A percentile compares a stretch with the other conserved stretches of the same genome.
Evolutionary conservation across 371 early-diverging fungal genomes (phyloP).

Genomic region (Basidiobolus heterosporus): DNA sequence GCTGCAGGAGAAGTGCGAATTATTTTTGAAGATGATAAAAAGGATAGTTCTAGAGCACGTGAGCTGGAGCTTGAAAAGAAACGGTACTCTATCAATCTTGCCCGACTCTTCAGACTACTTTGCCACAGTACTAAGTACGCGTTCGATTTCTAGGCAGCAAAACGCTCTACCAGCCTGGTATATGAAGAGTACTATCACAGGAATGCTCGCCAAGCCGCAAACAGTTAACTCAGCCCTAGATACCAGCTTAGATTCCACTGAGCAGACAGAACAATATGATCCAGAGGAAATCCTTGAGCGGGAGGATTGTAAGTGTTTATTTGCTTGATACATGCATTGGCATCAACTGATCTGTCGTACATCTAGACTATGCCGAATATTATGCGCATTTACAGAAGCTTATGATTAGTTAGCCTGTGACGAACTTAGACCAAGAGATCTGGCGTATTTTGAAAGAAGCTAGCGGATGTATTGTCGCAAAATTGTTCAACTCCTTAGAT

Average conservation of each 20-base stretch:
- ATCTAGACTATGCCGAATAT: conserved; percentile 4
- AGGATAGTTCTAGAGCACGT: conserved; percentile 43
- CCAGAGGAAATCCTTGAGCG: conserved; percentile 2
- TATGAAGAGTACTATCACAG: conserved; percentile 49
- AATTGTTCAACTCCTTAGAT: too few relatives aligned
- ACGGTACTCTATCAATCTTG: conserved; percentile 11
- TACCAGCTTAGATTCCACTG: background rate
- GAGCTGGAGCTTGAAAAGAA: conserved; percentile 54
- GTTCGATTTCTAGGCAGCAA: conserved; percentile 22
- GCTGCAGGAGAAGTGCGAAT: conserved; percentile 58
- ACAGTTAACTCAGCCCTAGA: background rate
- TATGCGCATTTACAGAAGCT: conserved; percentile 4
- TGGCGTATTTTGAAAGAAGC: too few relatives aligned
- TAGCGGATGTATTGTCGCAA: too few relatives aligned
- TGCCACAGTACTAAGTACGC: background rate
- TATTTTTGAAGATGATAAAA: conserved; percentile 57
- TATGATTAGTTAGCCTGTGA: too few relatives aligned
- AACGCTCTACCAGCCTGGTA: conserved; percentile 73
- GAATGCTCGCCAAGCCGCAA: conserved; percentile 8
- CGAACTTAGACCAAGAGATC: too few relatives aligned
- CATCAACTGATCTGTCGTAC: background rate
- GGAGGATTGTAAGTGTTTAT: conserved; percentile 1
- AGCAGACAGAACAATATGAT: conserved; percentile 1
- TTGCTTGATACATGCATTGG: background rate
- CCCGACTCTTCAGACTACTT: background rate